Percentiles rank a stretch among this genome's conserved stretches.
These are phyloP conservation scores for Tolypocladium tropicale DNA, from an alignment of 2,329 filamentous ascomycete species.

Conservation along the genomic window DNA sequence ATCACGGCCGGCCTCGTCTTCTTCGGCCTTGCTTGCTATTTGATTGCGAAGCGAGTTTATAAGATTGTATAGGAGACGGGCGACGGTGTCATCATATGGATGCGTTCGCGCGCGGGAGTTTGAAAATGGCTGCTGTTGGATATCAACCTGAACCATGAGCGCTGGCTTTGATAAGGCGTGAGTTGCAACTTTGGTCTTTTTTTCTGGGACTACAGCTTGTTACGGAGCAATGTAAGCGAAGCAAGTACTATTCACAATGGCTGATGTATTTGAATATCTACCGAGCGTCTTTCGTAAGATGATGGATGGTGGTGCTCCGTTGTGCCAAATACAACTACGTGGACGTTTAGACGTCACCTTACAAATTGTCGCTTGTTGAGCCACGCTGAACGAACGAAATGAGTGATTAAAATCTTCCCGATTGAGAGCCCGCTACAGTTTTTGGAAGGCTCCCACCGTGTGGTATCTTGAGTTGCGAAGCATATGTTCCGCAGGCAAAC, in stretches of 20 bases:
- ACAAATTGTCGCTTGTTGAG: no score
- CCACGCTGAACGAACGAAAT: no score
- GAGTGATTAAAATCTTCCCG: no score
- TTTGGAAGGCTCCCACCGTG: background rate
- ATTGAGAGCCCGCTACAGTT: background rate
- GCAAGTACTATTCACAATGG: background rate
- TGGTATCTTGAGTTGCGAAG: background rate
- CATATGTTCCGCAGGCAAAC: background rate
- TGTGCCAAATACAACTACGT: background rate
- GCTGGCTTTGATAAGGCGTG: background rate
- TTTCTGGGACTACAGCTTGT: background rate
- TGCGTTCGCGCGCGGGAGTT: background rate
- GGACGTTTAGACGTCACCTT: no score
- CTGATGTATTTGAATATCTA: background rate
- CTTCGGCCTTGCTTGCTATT: constrained; percentile 73
- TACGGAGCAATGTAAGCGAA: background rate
- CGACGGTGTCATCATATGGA: background rate
- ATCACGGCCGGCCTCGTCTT: constrained; percentile 64
- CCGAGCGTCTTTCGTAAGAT: background rate
- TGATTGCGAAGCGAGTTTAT: constrained; percentile 76
- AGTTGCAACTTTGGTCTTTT: background rate
- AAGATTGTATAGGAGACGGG: constrained; percentile 54
- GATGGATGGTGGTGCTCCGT: no score
- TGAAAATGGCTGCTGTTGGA: background rate
- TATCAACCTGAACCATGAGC: background rate